Evolutionary conservation across 2,329 filamentous ascomycete species (phyloP).

Genomic region (Ceratocystis papillata): DNA sequence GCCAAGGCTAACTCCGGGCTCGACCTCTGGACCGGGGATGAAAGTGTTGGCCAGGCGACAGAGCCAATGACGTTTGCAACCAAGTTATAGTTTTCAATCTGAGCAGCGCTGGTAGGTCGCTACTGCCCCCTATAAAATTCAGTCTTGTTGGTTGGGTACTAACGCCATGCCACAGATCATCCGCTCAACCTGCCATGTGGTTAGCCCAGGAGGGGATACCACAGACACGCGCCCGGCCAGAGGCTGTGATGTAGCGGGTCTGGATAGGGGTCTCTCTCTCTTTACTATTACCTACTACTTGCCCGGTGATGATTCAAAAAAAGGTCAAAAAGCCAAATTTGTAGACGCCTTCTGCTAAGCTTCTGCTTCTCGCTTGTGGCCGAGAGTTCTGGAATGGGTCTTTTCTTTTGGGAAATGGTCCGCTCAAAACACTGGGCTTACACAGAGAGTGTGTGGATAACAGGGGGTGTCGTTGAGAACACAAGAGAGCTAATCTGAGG

Average conservation of each 20-base stretch:
- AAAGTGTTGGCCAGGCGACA: neutral
- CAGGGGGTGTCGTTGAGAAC: conserved; percentile 42
- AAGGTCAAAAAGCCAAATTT: conserved; percentile 50
- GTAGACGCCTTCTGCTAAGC: conserved; percentile 32
- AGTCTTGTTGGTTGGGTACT: neutral
- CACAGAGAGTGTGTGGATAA: neutral
- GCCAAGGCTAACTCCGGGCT: conserved; percentile 13
- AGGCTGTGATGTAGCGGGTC: neutral
- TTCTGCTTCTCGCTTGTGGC: neutral
- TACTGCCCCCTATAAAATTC: neutral
- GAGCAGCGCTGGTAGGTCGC: conserved; percentile 34
- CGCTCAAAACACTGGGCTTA: neutral
- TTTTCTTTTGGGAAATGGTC: conserved; percentile 1
- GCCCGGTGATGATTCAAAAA: conserved; percentile 40
- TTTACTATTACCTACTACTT: conserved; percentile 20
- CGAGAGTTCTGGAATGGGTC: neutral
- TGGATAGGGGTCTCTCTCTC: neutral
- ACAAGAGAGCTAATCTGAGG: conserved; percentile 49
- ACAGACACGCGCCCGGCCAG: neutral
- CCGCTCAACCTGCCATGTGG: neutral
- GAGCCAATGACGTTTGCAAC: conserved; percentile 29
- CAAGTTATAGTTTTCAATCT: conserved; percentile 44
- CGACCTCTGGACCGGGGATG: neutral
- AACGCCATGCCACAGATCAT: neutral
- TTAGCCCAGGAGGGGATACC: conserved; percentile 12